Base-by-base conservation (phyloP, 192 early-diverging fungal species). In the Entomortierella lignicola region DNA sequence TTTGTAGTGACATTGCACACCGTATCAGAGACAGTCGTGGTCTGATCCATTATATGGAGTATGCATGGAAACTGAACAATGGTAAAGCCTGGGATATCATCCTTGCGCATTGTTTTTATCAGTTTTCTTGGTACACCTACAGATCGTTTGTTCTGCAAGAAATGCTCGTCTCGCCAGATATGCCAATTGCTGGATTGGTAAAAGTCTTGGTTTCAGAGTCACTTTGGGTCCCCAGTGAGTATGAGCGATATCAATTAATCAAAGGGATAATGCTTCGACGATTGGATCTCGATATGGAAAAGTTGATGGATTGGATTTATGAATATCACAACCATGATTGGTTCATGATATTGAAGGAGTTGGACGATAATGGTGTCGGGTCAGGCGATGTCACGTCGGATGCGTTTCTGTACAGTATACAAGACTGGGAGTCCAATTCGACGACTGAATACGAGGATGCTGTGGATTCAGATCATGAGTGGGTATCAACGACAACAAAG, bases 21-120 rank as follows among this genome's bases (percentile, higher is more conserved):
- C 61, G 75, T 5, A 79, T 79, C 42, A 37, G 75, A n/a, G 68
- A 66, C 37, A 64, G 52, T 31, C 61, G 67, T 20, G 75, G 75
- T 2, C 48, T 79, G 44, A 69, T 79, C 42, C 68, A 70, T 42
- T 79, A 79, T 54, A 79, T 79, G 75, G 75, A 64, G 13, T 79
- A 79, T 34, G 75, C 75, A 21, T 79, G 75, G 75, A 69, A 69
- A 21, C 43, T 70, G 15, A 79, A 79, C 34, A 79, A 79, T 15
- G 75, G 75, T 23, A 48, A 55, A 2, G 66, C 75, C 17, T 79
- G 75, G 75, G 75, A 79, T 18, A 69, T 79, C n/a, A 79, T 79
- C n/a, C 42, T 79, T 4, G 75, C 75, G 0, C 75, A 79, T 32
- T 79, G 75, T 37, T 79, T 79, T 39, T 79, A 79, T 21, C 66